Base-by-base conservation (phyloP, 75 land plant genomes). In the Azolla pinnata region DNA sequence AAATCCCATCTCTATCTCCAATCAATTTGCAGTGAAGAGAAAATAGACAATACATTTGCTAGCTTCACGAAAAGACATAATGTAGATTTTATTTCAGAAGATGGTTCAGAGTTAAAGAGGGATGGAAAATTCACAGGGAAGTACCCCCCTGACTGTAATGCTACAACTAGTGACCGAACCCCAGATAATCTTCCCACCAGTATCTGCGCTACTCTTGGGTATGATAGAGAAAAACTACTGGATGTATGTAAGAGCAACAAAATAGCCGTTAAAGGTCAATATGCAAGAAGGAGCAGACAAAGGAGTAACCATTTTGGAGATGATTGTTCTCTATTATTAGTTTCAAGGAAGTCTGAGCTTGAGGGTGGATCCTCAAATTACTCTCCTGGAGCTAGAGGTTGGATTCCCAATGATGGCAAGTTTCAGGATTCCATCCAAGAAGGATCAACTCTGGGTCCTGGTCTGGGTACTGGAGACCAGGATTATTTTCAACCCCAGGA, bases 251-350 rank as follows among this genome's bases (percentile, higher is more conserved):
- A 47, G 18, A 52, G 29, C 54, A n/a, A n/a, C n/a, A 57, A 38
- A 21, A 24, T 75, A 44, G 72, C 69, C 14, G 61, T 62, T 2
- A 70, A 81, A 68, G 55, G 56, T 67, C 82, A 78, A 57, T 83
- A 81, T 79, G 79, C 80, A 46, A 72, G 84, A 44, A 72, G 96
- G 29, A 78, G 83, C 53, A 75, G 84, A 50, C 76, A 77, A 25
- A 70, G 65, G 63, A 60, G 80, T 60, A 76, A 51, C 53, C 83
- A 83, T 47, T 81, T 83, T 65, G 60, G 64, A 2, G 61, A 68
- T 54, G 70, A 64, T 2, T 52, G 44, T 23, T n/a, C 54, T 29
- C 16, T 31, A 20, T 19, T 44, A 10, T 21, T 42, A 14, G 68
- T 29, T 12, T 10, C 46, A 23, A 61, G 44, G 18, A 48, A 50